Conservation (phyloP, 306 rosid genomes). For the Cucurbita argyrosperma region DNA sequence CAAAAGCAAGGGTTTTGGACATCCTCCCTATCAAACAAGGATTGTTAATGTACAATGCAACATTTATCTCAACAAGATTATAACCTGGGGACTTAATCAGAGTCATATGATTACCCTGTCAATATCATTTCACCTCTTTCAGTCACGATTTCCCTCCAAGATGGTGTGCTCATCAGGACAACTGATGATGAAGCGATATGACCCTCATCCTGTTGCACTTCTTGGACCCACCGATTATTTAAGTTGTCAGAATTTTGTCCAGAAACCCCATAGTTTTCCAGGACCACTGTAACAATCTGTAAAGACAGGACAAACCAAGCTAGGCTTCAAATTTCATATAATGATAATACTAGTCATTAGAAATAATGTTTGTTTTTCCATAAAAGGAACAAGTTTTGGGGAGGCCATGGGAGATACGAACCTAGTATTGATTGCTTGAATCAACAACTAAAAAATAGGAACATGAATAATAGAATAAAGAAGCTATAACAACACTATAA, state of each 20-base stretch:
- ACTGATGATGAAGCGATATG: conserved; percentile 32
- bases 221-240: conserved; percentile 40
- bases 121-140: conserved; percentile 46
- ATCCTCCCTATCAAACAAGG: conserved; percentile 54
- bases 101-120: conserved; percentile 38
- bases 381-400: background rate
- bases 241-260: conserved; percentile 13
- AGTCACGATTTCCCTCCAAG: conserved; percentile 50
- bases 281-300: conserved; percentile 76
- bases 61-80: conserved; percentile 5
- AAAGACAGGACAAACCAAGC: conserved; percentile 8
- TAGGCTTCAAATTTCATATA: background rate
- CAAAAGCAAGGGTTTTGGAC: conserved; percentile 65
- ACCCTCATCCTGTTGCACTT: conserved; percentile 33
- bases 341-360: background rate
- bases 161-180: conserved; percentile 27
- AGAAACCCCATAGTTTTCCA: conserved; percentile 66
- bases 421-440: background rate
- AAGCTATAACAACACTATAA: background rate
- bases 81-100: conserved; percentile 5
- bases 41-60: conserved; percentile 10
- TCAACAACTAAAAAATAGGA: background rate
- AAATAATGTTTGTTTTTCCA: background rate
- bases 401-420: background rate
- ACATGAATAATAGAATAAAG: background rate